Base-by-base conservation (phyloP, 495 filamentous ascomycete species). In the Astrocystis sublimbata region DNA sequence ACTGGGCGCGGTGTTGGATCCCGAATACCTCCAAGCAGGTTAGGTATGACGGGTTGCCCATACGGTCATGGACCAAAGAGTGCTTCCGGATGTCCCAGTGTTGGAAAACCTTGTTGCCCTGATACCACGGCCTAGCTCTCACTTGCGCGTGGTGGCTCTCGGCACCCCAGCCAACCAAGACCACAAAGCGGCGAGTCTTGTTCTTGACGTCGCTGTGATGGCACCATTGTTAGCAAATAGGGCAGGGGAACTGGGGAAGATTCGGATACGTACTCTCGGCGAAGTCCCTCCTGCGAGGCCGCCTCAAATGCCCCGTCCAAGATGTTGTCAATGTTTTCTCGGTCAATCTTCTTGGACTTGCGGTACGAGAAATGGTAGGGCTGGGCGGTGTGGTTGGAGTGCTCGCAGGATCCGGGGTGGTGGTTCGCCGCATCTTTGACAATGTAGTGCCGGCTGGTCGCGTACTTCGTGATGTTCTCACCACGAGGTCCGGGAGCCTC, bases 401-500 rank as follows among this genome's bases (percentile, higher is more conserved):
- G 3, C 6, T 13, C 10, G 31, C 58, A 61, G n/a, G 46, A 52
- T 15, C 47, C 58, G 9, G 35, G 46, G 35, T 52, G 58, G 36
- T 61, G 58, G 24, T 43, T 17, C 7, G 46, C 35, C 12, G 58
- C 53, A 15, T 61, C 58, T 19, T 21, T 4, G 23, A 61, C 47
- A 26, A 61, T 61, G 36, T 30, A 53, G 17, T 61, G 58, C n/a
- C 9, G 17, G 47, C 46, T 61, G 6, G n/a, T 0, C 4, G 26
- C 58, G 23, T 52, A 10, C 24, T 43, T 52, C 13, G 12, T n/a
- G 31, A 61, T 52, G 3, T 61, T 51, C 24, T 51, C 26, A 24
- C 58, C 58, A 17, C 58, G 58, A 31, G 45, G 46, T 35, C 58
- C 58, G 15, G 58, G 47, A 23, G 58, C 46, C 33, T 41, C 15